These are phyloP conservation scores for Podila verticillata DNA, from an alignment of 192 early-diverging fungal species.

Conservation along the genomic window DNA sequence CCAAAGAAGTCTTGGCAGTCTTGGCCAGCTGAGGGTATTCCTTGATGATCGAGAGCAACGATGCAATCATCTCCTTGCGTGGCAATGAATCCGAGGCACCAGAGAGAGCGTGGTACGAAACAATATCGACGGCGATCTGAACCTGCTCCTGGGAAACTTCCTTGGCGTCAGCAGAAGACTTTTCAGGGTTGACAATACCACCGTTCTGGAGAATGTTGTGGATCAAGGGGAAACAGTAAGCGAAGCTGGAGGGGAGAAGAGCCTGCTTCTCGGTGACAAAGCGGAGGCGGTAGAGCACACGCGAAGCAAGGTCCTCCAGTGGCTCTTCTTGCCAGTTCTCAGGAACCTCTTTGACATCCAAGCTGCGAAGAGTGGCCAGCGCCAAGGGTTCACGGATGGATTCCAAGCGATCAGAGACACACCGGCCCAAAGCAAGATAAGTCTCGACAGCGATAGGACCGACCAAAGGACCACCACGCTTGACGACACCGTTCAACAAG, in stretches of 20 bases:
- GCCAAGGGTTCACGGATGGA: slow-evolving; percentile 53
- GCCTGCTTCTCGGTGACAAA: slow-evolving; percentile 64
- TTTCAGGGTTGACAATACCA: slow-evolving; percentile 63
- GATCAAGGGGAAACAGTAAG: slow-evolving; percentile 73
- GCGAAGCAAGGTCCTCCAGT: slow-evolving; percentile 60
- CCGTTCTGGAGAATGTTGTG: slow-evolving; percentile 67
- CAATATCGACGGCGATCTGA: slow-evolving; percentile 69
- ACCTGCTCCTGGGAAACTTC: slow-evolving; percentile 72
- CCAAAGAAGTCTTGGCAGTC: slow-evolving; percentile 60
- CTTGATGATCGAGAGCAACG: slow-evolving; percentile 70
- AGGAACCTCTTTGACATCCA: slow-evolving; percentile 56
- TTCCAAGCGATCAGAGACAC: slow-evolving; percentile 53
- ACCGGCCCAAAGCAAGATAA: slow-evolving; percentile 61
- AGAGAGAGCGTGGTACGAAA: slow-evolving; percentile 67
- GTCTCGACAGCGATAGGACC: slow-evolving; percentile 67
- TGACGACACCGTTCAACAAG: slow-evolving; percentile 61
- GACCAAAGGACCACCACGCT: slow-evolving; percentile 63
- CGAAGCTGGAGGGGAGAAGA: slow-evolving; percentile 69
- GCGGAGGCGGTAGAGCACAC: slow-evolving; percentile 75
- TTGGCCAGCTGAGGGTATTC: slow-evolving; percentile 67
- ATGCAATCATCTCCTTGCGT: slow-evolving; percentile 69
- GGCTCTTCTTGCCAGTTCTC: slow-evolving; percentile 59
- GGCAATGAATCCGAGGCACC: slow-evolving; percentile 66
- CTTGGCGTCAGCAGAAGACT: slow-evolving; percentile 51
- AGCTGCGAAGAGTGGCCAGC: slow-evolving; percentile 60